phyloP scores from a whole-genome alignment of 2,329 filamentous ascomycete species.

The Ascochyta viciae-villosae region DNA sequence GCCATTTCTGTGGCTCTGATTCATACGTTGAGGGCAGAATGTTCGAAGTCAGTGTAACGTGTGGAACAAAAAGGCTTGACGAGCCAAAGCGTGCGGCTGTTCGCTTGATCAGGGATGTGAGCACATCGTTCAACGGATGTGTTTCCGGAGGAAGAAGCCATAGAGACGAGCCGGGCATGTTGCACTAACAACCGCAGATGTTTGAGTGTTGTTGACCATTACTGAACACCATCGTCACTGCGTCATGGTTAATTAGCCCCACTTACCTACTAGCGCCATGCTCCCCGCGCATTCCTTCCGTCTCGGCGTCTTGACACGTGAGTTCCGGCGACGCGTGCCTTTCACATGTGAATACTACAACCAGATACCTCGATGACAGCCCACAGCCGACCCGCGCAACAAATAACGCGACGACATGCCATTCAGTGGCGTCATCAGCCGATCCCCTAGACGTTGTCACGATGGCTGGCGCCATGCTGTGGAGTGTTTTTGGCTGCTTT shows the following conservation, averaged over 20 bases:
- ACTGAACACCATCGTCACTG: neutral
- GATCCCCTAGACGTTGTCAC: slow-evolving; percentile 14
- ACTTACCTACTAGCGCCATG: slow-evolving; percentile 5
- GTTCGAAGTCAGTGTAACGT: slow-evolving; percentile 52
- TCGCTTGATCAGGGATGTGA: slow-evolving; percentile 46
- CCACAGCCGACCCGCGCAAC: slow-evolving; percentile 25
- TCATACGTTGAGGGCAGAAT: slow-evolving; percentile 35
- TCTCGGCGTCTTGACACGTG: slow-evolving; percentile 1
- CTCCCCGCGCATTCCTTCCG: slow-evolving; percentile 14
- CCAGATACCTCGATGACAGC: slow-evolving; percentile 26
- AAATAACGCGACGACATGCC: slow-evolving; percentile 37
- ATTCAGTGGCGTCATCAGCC: slow-evolving; percentile 20
- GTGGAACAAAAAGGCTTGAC: slow-evolving; percentile 50
- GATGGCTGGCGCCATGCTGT: slow-evolving; percentile 35
- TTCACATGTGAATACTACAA: slow-evolving; percentile 14
- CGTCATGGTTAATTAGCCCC: slow-evolving; percentile 10
- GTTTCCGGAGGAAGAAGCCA: slow-evolving; percentile 52
- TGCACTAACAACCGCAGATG: slow-evolving; percentile 5
- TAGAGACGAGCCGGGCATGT: slow-evolving; percentile 52
- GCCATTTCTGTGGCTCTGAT: slow-evolving; percentile 47
- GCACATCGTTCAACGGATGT: slow-evolving; percentile 38
- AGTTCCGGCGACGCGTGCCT: neutral
- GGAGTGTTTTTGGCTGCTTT: slow-evolving; percentile 41
- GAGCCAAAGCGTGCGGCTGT: slow-evolving; percentile 46
- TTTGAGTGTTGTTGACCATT: neutral